Evolutionary conservation across 1,284 basidiomycete genomes (phyloP).

Genomic region (Heterobasidion parviporum): DNA sequence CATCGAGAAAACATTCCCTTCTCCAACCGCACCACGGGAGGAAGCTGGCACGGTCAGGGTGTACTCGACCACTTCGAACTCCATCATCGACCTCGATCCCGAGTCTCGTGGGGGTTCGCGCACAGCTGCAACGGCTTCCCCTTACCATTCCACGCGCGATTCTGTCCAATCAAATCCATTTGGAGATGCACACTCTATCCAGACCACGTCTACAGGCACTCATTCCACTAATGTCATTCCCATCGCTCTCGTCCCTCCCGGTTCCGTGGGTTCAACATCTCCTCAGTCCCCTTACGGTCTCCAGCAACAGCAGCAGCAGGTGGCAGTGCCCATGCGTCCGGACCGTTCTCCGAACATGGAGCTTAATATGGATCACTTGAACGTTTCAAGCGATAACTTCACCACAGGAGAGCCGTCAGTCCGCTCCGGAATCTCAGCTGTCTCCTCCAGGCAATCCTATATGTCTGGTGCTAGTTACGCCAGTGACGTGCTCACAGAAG

Average conservation of each 20-base stretch:
- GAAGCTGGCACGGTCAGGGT: conserved; percentile 36
- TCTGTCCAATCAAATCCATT: conserved; percentile 58
- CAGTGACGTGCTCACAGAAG: conserved; percentile 71
- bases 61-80: conserved; percentile 33
- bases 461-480: conserved; percentile 67
- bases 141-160: conserved; percentile 16
- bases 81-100: conserved; percentile 53
- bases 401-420: conserved; percentile 40
- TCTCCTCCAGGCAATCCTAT: conserved; percentile 56
- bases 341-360: conserved; percentile 49
- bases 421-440: conserved; percentile 44
- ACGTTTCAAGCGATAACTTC: conserved; percentile 42
- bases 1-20: conserved; percentile 46
- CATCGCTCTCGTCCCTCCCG: conserved; percentile 69
- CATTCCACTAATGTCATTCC: conserved; percentile 78
- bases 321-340: conserved; percentile 43
- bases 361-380: conserved; percentile 56
- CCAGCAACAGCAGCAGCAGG: conserved; percentile 4
- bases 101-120: conserved; percentile 29
- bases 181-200: conserved; percentile 65
- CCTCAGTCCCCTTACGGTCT: conserved; percentile 7
- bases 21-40: conserved; percentile 9
- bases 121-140: conserved; percentile 10
- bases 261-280: conserved; percentile 27
- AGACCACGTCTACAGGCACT: conserved; percentile 60